Evolutionary conservation across 2,329 filamentous ascomycete genomes (phyloP), one percentile per base, ranked within the genome.

Genomic region (Aureobasidium sp.): DNA sequence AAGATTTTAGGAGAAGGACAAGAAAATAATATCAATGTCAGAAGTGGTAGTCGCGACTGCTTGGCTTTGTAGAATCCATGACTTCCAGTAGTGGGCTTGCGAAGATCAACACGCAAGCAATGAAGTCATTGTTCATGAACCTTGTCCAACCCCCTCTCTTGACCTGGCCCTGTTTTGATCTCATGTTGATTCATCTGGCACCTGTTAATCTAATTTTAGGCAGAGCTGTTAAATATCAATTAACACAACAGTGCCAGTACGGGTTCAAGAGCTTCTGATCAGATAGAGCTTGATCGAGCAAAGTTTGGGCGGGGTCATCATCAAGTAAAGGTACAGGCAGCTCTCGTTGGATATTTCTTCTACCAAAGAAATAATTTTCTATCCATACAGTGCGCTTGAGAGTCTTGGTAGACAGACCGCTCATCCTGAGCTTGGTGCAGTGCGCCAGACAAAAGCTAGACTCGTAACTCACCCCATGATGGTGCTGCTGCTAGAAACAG

Each of bases 51-150:
- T 45, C 25, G 39, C 12, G 20, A 47, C 14, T 45, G 37, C 42
- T 31, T 47, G 20, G 42, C 11, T 22, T 45, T 47, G 22, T 22
- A 45, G 5, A 34, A 42, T 31, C 15, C 25, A 44, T 17, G 39
- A 15, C 53, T 36, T 27, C 52, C 39, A 57, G 27, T 58, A 39
- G 37, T 42, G 20, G 29, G 27, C 42, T 47, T 37, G 12, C 15
- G 42, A 47, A 58, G 55, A 57, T 58, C 55, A 58, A 47, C 42
- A 47, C 53, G 53, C 53, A 57, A 57, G 53, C 53, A 39, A 58
- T 58, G 55, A 58, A 58, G 55, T 58, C 55, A 58, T 58, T 42
- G 39, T 56, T 44, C 3, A n/a, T 56, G 52, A 56, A 56, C 52
- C 52, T 56, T 56, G 52, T 56, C 39, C 52, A 31, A 56, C 37